Base-by-base conservation (phyloP, 805 yeast species). In the Saccharomyces eubayanus region DNA sequence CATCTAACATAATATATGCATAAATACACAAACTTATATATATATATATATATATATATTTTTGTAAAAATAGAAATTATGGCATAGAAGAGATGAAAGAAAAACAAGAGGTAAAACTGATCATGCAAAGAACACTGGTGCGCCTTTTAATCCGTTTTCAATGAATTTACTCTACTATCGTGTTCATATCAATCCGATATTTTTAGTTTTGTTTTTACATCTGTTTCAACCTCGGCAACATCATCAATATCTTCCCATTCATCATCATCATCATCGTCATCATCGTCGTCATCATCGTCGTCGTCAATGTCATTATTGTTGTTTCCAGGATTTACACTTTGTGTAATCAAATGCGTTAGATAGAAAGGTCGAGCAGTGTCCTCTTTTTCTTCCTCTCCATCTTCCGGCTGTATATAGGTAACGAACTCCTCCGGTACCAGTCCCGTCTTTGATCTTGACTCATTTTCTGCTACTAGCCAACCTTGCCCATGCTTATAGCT, bases 401-500 rank as follows among this genome's bases (percentile, higher is more conserved):
- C 63, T 16, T 55, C 61, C 14, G 54, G 50, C 16, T 57, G 60
- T 20, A 73, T 36, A 48, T 78, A 65, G 51, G 87, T 85, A 30
- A 94, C 97, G 63, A 91, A 94, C 62, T 88, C 97, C 63, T 91
- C 96, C 1, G 99, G 99, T 5, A 94, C 96, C 51, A 94, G 78
- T 1, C 99, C 99, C 11, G 95, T 87, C 57, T 61, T 61, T 1
- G 68, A 62, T 20, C 66, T 59, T 21, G 57, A 60, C 24, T 61
- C 91, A 56, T 64, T 64, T 61, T 81, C 83, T 0, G 97, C 98
- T 51, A 94, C 97, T 2, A 94, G 77, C 99, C 99, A 94, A 6
- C 99, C 99, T 68, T 92, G 97, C 28, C 98, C 98, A 68, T 92
- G 96, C 54, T 95, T 81, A 68, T 91, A 92, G 55, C 85, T 82